phyloP scores from a whole-genome alignment of 805 yeast genomes.

The Nakazawaea molendinolei region DNA sequence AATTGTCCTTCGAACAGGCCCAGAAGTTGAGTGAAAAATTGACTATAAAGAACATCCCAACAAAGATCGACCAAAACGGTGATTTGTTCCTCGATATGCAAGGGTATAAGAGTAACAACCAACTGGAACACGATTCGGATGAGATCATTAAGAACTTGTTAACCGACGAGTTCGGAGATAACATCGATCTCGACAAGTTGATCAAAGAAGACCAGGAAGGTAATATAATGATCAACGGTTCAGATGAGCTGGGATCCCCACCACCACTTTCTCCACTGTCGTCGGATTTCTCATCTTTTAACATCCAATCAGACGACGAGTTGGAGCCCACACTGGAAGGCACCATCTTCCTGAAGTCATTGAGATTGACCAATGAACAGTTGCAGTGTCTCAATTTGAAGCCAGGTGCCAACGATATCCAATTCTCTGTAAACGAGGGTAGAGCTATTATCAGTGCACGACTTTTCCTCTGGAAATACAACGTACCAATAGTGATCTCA shows the following conservation, averaged over 20 bases:
- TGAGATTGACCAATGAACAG: conserved; percentile 88
- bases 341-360: conserved; percentile 63
- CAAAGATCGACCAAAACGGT: conserved; percentile 82
- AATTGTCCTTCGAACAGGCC: conserved; percentile 25
- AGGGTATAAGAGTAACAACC: conserved; percentile 86
- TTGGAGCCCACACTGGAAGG: conserved; percentile 13
- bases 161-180: conserved; percentile 65
- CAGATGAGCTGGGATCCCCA: conserved; percentile 15
- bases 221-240: conserved; percentile 44
- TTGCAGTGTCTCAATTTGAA: conserved; percentile 64
- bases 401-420: conserved; percentile 72
- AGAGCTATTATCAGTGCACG: conserved; percentile 69
- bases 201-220: conserved; percentile 60
- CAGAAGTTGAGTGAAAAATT: conserved; percentile 58
- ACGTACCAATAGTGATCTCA: conserved; percentile 87
- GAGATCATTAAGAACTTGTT: conserved; percentile 66
- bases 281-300: conserved; percentile 19
- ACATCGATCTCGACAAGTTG: conserved; percentile 36
- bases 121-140: conserved; percentile 72
- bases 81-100: conserved; percentile 89
- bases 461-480: conserved; percentile 75
- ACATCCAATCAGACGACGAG: conserved; percentile 18
- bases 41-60: conserved; percentile 72
- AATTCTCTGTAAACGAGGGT: conserved; percentile 78
- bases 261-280: conserved; percentile 19